Base-by-base conservation (phyloP, 2,329 filamentous ascomycete genomes). In the Hymenoscyphus albidus region DNA sequence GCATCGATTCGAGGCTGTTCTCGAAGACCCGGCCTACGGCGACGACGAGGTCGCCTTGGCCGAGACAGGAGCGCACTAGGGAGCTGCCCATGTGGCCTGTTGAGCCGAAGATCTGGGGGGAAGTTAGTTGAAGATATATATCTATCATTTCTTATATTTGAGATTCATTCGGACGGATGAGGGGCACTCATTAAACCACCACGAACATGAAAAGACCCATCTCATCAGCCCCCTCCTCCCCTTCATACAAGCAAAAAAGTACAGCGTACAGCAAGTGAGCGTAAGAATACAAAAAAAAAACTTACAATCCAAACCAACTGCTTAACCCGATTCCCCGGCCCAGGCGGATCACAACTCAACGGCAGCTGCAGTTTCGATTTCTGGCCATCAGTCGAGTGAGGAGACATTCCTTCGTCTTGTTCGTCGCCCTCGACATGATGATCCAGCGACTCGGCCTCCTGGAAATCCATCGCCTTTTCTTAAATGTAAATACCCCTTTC, bases 11-110 rank as follows among this genome's bases (percentile, higher is more conserved):
- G 9, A 85, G 83, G 32, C 82, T 88, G 65, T 91, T 91, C 78
- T 96, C 91, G 72, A 90, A 87, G 14, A 88, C 88, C 68, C 92
- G 88, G 9, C 95, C 95, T 10, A 97, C 93, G 6, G 92, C 92
- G 2, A 89, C 88, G 64, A 97, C 94, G 60, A 88, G 83, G 75
- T 99, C 95, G 70, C 90, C 89, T 71, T 92, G 90, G 16, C 86
- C 82, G 27, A 98, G 83, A 16, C 91, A 92, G 62, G 85, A 87
- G 73, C 95, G 94, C 65, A 94, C 91, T 22, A 98, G 85, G 7
- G 91, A 96, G 61, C 92, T 89, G 65, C 95, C 95, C 83, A 98
- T 96, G 74, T 99, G 95, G 63, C 95, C 95, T n/a, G 93, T 97
- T 59, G 92, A 93, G 59, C 95, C 95, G 77, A 97, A 99, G 62